Conservation (phyloP, 75 land plant genomes). For the Cryptomeria japonica region DNA sequence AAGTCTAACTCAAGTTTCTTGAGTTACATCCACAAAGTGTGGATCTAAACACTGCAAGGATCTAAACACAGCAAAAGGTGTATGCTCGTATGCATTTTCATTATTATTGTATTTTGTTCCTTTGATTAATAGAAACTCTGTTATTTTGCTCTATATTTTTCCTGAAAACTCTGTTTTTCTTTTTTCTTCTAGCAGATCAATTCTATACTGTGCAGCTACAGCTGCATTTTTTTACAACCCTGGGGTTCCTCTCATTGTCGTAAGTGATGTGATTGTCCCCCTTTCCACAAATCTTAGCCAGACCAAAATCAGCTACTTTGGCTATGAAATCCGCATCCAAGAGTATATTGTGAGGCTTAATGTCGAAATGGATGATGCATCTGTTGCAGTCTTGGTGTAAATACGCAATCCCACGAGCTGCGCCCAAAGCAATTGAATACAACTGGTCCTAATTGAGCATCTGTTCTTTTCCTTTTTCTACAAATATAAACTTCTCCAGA, state of each 20-base stretch:
- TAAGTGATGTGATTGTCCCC: constrained; percentile 6
- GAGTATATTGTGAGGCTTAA: constrained; percentile 60
- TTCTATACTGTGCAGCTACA: too few relatives aligned
- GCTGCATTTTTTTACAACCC: too few relatives aligned
- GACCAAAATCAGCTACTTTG: constrained; percentile 57
- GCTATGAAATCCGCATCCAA: constrained; percentile 48
- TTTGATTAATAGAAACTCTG: too few relatives aligned
- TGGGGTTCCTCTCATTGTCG: neutral
- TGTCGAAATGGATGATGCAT: constrained; percentile 57
- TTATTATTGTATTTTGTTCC: too few relatives aligned
- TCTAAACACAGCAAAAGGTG: too few relatives aligned
- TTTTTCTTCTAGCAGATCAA: too few relatives aligned
- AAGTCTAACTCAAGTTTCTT: too few relatives aligned
- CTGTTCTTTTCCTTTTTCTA: neutral
- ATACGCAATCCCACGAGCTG: constrained; percentile 57
- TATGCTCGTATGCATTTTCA: too few relatives aligned
- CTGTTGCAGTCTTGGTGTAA: constrained; percentile 52
- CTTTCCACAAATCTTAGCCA: constrained; percentile 24
- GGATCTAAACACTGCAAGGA: too few relatives aligned
- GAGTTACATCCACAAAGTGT: too few relatives aligned
- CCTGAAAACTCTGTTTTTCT: too few relatives aligned
- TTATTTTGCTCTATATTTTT: too few relatives aligned
- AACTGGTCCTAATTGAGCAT: constrained; percentile 36
- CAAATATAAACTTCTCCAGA: constrained; percentile 17
- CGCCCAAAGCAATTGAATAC: constrained; percentile 44